phyloP scores from a whole-genome alignment of 2,329 filamentous ascomycete genomes.

The Cordyceps javanica region DNA sequence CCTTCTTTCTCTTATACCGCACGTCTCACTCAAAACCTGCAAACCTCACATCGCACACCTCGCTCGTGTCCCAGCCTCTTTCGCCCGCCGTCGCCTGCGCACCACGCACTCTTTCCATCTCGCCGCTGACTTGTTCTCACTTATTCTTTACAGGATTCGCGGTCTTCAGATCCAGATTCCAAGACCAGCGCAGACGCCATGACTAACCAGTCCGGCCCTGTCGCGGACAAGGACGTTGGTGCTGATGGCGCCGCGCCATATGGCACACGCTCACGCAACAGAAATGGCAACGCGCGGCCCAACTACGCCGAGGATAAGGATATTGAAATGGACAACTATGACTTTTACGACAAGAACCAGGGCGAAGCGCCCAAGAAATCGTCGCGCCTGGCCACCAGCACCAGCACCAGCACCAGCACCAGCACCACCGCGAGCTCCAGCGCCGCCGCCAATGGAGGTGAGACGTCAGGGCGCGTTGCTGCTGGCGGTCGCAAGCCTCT shows the following conservation, averaged over 20 bases:
- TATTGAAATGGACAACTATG: slow-evolving; percentile 78
- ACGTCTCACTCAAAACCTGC: not conserved
- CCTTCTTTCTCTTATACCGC: slow-evolving; percentile 7
- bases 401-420: slow-evolving; percentile 24
- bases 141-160: slow-evolving; percentile 26
- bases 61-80: not conserved
- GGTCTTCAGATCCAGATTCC: slow-evolving; percentile 28
- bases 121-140: slow-evolving; percentile 11
- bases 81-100: not conserved
- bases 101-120: not conserved
- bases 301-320: slow-evolving; percentile 97
- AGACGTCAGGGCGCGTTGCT: slow-evolving; percentile 23
- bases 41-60: slow-evolving; percentile 4
- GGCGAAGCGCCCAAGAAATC: slow-evolving; percentile 50
- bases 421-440: slow-evolving; percentile 22
- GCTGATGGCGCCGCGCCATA: slow-evolving; percentile 62
- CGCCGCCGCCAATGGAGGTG: slow-evolving; percentile 26
- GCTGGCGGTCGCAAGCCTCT: slow-evolving; percentile 35
- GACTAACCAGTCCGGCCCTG: slow-evolving; percentile 41
- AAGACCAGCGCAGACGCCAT: slow-evolving; percentile 33
- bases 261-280: slow-evolving; percentile 89
- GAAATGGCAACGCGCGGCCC: slow-evolving; percentile 68
- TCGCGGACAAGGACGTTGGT: slow-evolving; percentile 41
- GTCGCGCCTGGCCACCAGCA: slow-evolving; percentile 39
- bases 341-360: slow-evolving; percentile 55